These are phyloP conservation scores for Exophiala calicioides DNA, from an alignment of 2,329 filamentous ascomycete species.

Conservation along the genomic window DNA sequence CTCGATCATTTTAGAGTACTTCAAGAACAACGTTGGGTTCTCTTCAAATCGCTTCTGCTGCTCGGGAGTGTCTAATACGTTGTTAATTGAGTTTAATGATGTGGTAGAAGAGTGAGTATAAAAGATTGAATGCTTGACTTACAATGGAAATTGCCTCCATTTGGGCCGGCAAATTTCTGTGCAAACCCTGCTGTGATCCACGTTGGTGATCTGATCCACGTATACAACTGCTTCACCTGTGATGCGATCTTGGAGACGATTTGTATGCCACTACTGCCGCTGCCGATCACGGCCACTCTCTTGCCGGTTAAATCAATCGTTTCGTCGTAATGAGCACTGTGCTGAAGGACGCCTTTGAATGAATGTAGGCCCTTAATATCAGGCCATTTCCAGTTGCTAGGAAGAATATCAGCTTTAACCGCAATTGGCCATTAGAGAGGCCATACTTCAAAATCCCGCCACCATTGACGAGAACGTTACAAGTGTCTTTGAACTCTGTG, in stretches of 20 bases:
- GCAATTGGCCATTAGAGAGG: no score
- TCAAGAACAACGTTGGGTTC: conserved; percentile 32
- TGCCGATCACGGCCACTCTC: conserved; percentile 33
- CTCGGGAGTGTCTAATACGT: conserved; percentile 20
- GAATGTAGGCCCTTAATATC: conserved; percentile 38
- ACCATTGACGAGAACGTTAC: conserved; percentile 35
- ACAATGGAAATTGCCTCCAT: conserved; percentile 28
- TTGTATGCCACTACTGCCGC: conserved; percentile 32
- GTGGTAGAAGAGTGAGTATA: no score
- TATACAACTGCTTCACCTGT: conserved; percentile 35
- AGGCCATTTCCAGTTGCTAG: conserved; percentile 41
- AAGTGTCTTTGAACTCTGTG: conserved; percentile 29
- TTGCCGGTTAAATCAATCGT: conserved; percentile 33
- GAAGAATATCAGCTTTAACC: no score
- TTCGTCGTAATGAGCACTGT: conserved; percentile 37
- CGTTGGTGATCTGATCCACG: conserved; percentile 35
- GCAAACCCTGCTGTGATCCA: conserved; percentile 34
- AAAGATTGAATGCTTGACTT: neutral
- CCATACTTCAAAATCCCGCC: conserved; percentile 47
- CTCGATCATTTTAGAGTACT: conserved; percentile 52
- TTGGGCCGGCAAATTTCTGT: conserved; percentile 29
- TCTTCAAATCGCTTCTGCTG: conserved; percentile 23
- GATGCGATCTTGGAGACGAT: conserved; percentile 42
- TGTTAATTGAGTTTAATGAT: neutral
- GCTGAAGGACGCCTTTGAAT: conserved; percentile 40